Evolutionary conservation across 768 basidiomycete species (phyloP), one percentile per base, ranked within the genome.

Genomic region (Cubamyces lactineus): DNA sequence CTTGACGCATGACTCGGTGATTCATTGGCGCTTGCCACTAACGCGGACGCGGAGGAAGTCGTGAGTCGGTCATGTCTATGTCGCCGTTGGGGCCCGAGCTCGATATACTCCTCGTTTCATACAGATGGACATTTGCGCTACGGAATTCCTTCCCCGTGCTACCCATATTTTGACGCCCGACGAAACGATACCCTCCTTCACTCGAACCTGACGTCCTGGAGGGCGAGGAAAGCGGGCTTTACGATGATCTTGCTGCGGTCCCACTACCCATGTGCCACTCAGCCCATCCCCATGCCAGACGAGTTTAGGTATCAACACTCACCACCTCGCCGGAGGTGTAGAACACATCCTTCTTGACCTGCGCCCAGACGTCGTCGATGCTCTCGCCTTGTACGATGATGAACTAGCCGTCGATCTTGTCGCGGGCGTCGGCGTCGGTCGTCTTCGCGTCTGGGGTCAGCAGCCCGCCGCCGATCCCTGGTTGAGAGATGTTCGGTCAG

Each of bases 311-410:
- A 11, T 34, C 34, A 34, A 28, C 9, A 34, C 34, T 34, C 11
- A 34, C 34, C 34, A 34, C 34, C 34, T 61, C 53, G 13, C 60
- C 60, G n/a, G 60, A 61, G n/a, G 60, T 50, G 47, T 61, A 61
- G 53, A 28, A 61, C 17, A 30, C 12, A 38, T 61, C 60, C 19
- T 55, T 55, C 21, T 53, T 53, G 39, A 61, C n/a, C 3, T 6
- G 12, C 39, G 50, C 60, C 60, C 53, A 61, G 3, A 61, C 53
- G 5, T 47, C 15, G 15, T 55, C 60, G 12, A 7, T 16, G 38
- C 30, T 55, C 7, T 50, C 53, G 40, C 47, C 60, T 7, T 41
- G 45, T 1, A 56, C 53, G 39, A 61, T 6, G 23, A 61, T 34
- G 21, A 21, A 53, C 9, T 56, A 58, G 38, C 62, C 62, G 26